Evolutionary conservation across 805 yeast species (phyloP).

Genomic region (Candida oleophila): DNA sequence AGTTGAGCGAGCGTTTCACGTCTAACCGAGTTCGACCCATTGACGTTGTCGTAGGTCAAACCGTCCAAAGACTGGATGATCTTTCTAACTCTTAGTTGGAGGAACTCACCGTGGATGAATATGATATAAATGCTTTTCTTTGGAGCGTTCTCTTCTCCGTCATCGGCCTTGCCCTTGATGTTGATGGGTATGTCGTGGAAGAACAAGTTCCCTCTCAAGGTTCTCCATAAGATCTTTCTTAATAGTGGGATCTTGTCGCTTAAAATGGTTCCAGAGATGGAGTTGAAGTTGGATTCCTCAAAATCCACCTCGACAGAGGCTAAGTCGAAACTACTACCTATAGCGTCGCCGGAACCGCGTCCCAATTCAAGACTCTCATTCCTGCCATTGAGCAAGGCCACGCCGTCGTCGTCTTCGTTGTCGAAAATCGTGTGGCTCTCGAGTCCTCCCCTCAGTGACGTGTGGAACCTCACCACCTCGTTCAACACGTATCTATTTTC

Average conservation of each 20-base stretch:
- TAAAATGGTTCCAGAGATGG: constrained; percentile 36
- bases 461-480: constrained; percentile 34
- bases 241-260: constrained; percentile 35
- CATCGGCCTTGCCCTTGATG: constrained; percentile 1
- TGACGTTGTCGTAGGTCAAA: constrained; percentile 32
- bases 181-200: constrained; percentile 39
- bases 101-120: constrained; percentile 40
- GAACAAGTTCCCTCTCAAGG: constrained; percentile 41
- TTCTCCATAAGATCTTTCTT: constrained; percentile 42
- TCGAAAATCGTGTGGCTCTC: constrained; percentile 11
- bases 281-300: constrained; percentile 25
- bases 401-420: constrained; percentile 28
- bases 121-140: constrained; percentile 37
- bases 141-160: not conserved
- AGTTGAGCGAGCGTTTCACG: constrained; percentile 26
- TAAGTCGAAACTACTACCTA: not conserved
- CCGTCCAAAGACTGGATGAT: constrained; percentile 42
- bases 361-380: constrained; percentile 22
- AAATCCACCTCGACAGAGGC: constrained; percentile 10
- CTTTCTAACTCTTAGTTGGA: constrained; percentile 31
- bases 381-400: constrained; percentile 24
- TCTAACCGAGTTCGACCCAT: constrained; percentile 28
- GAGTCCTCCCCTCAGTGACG: constrained; percentile 12
- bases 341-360: not conserved
- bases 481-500: constrained; percentile 38